These are phyloP conservation scores for Plantago elongata DNA, from an alignment of 257 asterid genomes.

Conservation along the genomic window DNA sequence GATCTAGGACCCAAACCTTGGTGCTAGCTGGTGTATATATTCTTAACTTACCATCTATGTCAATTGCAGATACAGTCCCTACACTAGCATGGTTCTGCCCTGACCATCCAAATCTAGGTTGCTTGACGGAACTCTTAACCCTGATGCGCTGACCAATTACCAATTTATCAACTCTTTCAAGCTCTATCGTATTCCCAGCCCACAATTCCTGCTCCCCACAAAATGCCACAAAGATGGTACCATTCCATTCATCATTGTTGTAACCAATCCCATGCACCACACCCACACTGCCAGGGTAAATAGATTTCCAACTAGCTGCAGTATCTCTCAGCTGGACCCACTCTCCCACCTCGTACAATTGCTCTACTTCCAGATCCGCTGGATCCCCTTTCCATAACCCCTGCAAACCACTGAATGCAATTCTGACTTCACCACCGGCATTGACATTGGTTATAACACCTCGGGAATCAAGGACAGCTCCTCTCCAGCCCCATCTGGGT, in stretches of 20 bases:
- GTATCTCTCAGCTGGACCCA: constrained; percentile 70
- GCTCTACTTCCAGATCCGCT: constrained; percentile 70
- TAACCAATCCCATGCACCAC: constrained; percentile 79
- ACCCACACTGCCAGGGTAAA: constrained; percentile 74
- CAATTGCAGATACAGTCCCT: constrained; percentile 78
- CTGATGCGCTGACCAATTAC: constrained; percentile 64
- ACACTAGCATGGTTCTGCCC: constrained; percentile 75
- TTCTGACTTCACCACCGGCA: constrained; percentile 85
- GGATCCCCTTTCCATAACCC: constrained; percentile 95
- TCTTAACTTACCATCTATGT: constrained; percentile 88
- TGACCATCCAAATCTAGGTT: constrained; percentile 95
- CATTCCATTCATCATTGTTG: constrained; percentile 66
- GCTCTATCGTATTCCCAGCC: constrained; percentile 51
- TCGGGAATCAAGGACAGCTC: constrained; percentile 56
- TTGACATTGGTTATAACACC: constrained; percentile 71
- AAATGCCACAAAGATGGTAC: constrained; percentile 58
- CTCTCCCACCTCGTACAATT: constrained; percentile 75
- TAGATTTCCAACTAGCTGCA: constrained; percentile 65
- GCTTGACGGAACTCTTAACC: constrained; percentile 59
- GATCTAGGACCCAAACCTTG: constrained; percentile 85
- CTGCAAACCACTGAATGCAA: constrained; percentile 65
- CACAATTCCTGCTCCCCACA: constrained; percentile 92
- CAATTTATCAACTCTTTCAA: constrained; percentile 48
- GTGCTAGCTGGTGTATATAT: constrained; percentile 90
- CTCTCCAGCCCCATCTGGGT: constrained; percentile 99